Evolutionary conservation across 2,329 filamentous ascomycete genomes (phyloP).

Genomic region (Amauroascus niger): DNA sequence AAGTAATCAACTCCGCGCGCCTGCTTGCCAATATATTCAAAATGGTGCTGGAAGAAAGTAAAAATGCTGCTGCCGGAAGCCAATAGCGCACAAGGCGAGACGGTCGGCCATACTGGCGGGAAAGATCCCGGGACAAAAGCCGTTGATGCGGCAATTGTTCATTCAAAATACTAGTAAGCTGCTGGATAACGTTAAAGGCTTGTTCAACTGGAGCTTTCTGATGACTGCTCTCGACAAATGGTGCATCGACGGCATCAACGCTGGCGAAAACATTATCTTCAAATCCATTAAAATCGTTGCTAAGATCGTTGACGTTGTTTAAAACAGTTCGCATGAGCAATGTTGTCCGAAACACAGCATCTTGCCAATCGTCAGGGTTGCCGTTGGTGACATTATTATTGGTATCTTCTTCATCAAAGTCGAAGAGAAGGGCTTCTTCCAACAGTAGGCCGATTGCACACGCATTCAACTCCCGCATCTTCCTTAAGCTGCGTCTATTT

Average conservation of each 20-base stretch:
- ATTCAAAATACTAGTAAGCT: constrained; percentile 51
- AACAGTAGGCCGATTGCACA: constrained; percentile 80
- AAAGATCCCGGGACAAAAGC: constrained; percentile 45
- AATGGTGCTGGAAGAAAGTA: constrained; percentile 81
- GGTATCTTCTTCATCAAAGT: constrained; percentile 50
- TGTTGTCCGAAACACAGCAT: constrained; percentile 68
- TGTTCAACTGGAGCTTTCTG: constrained; percentile 19
- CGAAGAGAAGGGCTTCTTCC: constrained; percentile 69
- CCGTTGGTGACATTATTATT: constrained; percentile 40
- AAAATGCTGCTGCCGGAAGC: constrained; percentile 61
- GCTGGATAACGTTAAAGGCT: constrained; percentile 26
- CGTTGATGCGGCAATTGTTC: constrained; percentile 59
- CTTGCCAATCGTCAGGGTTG: constrained; percentile 52
- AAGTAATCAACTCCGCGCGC: constrained; percentile 65
- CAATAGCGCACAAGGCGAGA: constrained; percentile 72
- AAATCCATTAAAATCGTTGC: constrained; percentile 46
- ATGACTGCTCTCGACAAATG: constrained; percentile 37
- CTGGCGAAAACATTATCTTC: constrained; percentile 47
- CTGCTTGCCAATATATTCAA: constrained; percentile 66
- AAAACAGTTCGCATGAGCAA: constrained; percentile 79
- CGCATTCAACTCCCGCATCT: constrained; percentile 68
- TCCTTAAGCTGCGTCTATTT: constrained; percentile 63
- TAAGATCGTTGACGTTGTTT: constrained; percentile 56
- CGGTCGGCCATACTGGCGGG: constrained; percentile 62
- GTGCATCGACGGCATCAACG: constrained; percentile 49